Evolutionary conservation across 169 alveolate genomes (phyloP).

Genomic region (Cytauxzoon felis): DNA sequence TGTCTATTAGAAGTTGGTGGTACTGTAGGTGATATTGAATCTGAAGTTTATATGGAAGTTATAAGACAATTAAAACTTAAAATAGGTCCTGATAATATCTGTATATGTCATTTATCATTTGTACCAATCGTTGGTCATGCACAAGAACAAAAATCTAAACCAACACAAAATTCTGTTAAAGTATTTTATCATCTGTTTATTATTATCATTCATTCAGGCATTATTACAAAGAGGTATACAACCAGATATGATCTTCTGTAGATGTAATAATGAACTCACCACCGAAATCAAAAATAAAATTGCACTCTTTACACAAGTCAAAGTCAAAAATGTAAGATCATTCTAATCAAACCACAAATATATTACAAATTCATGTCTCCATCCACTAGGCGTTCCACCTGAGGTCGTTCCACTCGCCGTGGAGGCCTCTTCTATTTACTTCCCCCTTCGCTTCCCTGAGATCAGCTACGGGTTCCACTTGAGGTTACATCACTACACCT

Average conservation of each 20-base stretch:
- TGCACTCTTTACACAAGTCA: slow-evolving; percentile 79
- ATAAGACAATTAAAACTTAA: slow-evolving; percentile 82
- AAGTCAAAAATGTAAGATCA: slow-evolving; percentile 75
- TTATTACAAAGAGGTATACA: slow-evolving; percentile 75
- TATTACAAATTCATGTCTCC: too few species aligned
- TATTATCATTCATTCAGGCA: slow-evolving; percentile 15
- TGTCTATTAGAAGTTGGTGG: slow-evolving; percentile 96
- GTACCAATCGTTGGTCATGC: slow-evolving; percentile 80
- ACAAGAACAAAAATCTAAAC: slow-evolving; percentile 91
- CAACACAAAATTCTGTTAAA: slow-evolving; percentile 91
- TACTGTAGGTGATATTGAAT: slow-evolving; percentile 95
- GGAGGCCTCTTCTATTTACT: too few species aligned
- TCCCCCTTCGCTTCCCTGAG: too few species aligned
- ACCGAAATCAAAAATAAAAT: slow-evolving; percentile 74
- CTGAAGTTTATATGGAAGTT: slow-evolving; percentile 90
- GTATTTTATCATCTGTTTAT: slow-evolving; percentile 17
- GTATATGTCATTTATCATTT: slow-evolving; percentile 81
- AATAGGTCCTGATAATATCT: slow-evolving; percentile 81
- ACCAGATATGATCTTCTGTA: slow-evolving; percentile 83
- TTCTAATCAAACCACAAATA: too few species aligned
- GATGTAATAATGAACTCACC: slow-evolving; percentile 76
- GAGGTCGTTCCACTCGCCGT: too few species aligned
- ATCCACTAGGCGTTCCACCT: too few species aligned
- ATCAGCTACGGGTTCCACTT: too few species aligned
- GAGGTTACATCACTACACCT: too few species aligned